Conservation (phyloP, 2,329 filamentous ascomycete genomes). For the Daldinia eschscholtzii region DNA sequence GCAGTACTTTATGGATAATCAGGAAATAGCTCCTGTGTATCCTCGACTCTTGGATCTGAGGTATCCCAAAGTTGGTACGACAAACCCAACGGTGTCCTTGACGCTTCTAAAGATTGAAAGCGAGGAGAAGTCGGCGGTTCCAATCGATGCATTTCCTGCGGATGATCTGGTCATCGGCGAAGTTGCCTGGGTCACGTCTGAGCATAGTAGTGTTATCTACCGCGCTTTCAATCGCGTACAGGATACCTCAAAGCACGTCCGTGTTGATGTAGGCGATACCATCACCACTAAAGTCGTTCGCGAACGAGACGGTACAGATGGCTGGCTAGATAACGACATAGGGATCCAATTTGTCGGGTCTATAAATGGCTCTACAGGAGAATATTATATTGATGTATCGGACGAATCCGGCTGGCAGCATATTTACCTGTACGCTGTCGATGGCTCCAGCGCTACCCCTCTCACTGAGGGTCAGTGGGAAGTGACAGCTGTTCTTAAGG, state of each 20-base stretch:
- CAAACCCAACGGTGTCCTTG: conserved; percentile 72
- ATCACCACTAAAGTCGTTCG: conserved; percentile 62
- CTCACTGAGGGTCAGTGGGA: conserved; percentile 77
- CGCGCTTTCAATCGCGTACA: conserved; percentile 77
- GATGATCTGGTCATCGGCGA: conserved; percentile 76
- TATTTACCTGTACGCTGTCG: conserved; percentile 72
- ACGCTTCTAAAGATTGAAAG: conserved; percentile 67
- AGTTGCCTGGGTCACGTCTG: conserved; percentile 74
- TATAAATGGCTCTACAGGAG: conserved; percentile 54
- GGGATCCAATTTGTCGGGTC: conserved; percentile 68
- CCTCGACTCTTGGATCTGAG: conserved; percentile 72
- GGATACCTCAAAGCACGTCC: conserved; percentile 71
- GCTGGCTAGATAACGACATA: conserved; percentile 72
- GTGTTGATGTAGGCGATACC: conserved; percentile 65
- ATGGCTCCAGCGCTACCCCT: conserved; percentile 65
- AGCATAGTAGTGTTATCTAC: conserved; percentile 72
- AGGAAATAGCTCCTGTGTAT: conserved; percentile 70
- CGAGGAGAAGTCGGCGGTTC: conserved; percentile 59
- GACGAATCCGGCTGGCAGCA: conserved; percentile 76
- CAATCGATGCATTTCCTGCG: conserved; percentile 68
- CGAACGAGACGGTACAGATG: conserved; percentile 69
- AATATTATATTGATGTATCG: conserved; percentile 75
- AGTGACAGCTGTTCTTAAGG: conserved; percentile 68
- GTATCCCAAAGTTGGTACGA: conserved; percentile 77
- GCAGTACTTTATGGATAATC: conserved; percentile 73